These are phyloP conservation scores for Xylariaceae sp. DNA, from an alignment of 2,329 filamentous ascomycete species.

Conservation along the genomic window DNA sequence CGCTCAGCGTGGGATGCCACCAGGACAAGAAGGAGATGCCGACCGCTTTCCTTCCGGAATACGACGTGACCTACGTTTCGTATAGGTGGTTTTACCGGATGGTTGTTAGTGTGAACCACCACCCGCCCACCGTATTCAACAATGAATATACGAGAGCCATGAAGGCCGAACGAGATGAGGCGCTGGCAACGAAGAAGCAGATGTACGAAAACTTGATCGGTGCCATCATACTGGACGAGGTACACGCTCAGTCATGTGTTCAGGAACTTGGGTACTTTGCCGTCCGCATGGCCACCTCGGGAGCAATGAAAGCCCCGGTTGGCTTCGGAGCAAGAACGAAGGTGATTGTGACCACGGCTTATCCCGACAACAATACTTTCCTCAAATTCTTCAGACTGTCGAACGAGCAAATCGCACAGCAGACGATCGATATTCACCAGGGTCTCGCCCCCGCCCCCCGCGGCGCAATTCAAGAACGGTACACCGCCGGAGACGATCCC, in stretches of 20 bases:
- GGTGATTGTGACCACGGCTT: neutral
- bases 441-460: neutral
- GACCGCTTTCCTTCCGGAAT: neutral
- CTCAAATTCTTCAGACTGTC: neutral
- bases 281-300: neutral
- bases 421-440: neutral
- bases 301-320: neutral
- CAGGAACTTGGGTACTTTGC: constrained; percentile 5
- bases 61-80: constrained; percentile 4
- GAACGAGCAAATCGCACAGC: neutral
- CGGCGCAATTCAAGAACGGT: neutral
- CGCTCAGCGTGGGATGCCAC: neutral
- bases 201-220: neutral
- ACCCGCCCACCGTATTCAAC: too few species aligned
- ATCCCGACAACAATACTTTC: neutral
- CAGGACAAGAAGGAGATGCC: neutral
- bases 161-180: too few species aligned
- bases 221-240: neutral
- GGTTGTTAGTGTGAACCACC: neutral
- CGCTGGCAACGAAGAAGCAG: too few species aligned
- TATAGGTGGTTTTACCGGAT: neutral
- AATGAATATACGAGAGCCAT: too few species aligned
- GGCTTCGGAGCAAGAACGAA: neutral
- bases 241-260: neutral
- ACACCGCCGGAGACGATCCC: neutral